Evolutionary conservation across 2,329 filamentous ascomycete genomes (phyloP), one percentile per base, ranked within the genome.

Genomic region (Ambrosiella xylebori): DNA sequence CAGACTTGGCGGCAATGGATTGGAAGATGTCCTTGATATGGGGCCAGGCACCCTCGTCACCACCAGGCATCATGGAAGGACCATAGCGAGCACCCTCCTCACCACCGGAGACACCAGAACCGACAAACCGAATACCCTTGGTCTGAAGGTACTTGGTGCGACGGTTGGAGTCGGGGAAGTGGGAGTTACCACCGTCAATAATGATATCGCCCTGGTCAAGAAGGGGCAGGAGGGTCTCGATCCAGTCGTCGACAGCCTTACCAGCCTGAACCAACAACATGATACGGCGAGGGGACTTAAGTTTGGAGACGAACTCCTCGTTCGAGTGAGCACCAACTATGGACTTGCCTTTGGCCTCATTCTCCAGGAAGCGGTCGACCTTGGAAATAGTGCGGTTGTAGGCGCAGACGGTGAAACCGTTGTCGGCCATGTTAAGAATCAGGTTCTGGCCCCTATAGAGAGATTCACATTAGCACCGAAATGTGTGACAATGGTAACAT

Each of bases 231-330:
- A 98, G 85, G 66, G 84, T 84, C 81, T 96, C 89, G 69, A 98
- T 97, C 85, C 95, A 97, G 78, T 95, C 88, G 72, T 98, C 93
- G 66, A 98, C 93, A 63, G 93, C 85, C 79, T 93, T 87, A 70
- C 93, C 93, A 67, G 93, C 93, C 86, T 96, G 94, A 76, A 98
- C 93, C 66, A 98, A 86, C 69, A 98, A 82, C 93, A 98, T 98
- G 74, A 98, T 82, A 68, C 90, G 86, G 68, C 93, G 88, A 69
- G 93, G 93, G 68, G 81, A 88, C 88, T 97, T 97, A 72, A 98
- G 86, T 82, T 96, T 96, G 74, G 81, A 75, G 70, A 91, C 82
- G 71, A 98, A 96, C 75, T 98, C 93, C 79, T 95, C 81, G 71
- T 88, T 85, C 69, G 84, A 86, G 77, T 95, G 85, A 67, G 93